Conservation (phyloP, 306 rosid species). For the Cajanus cajan region DNA sequence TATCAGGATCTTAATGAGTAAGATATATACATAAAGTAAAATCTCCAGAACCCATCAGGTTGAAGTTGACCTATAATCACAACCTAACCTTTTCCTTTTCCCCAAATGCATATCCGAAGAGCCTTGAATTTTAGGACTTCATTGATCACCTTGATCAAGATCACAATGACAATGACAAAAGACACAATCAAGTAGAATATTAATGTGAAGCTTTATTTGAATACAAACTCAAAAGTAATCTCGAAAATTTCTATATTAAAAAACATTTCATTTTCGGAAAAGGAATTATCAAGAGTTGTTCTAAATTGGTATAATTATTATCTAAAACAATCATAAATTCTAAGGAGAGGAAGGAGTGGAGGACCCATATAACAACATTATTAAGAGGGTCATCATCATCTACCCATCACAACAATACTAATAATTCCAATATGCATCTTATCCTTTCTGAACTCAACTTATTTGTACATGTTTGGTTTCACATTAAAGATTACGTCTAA, state of each 20-base stretch:
- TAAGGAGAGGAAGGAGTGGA: background rate
- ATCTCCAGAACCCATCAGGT: background rate
- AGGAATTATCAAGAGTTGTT: too few relatives aligned
- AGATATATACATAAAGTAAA: background rate
- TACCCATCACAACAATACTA: background rate
- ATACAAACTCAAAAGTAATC: too few relatives aligned
- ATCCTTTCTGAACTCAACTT: too few relatives aligned
- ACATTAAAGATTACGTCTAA: too few relatives aligned
- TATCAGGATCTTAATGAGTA: background rate
- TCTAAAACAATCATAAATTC: background rate
- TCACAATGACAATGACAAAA: conserved; percentile 18
- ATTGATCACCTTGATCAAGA: conserved; percentile 10
- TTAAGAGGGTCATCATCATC: conserved; percentile 1
- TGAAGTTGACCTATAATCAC: conserved; percentile 5
- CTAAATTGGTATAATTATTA: too few relatives aligned
- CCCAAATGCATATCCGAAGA: background rate
- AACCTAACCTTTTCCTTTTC: conserved; percentile 20
- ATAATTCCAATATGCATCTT: background rate
- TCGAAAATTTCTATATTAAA: too few relatives aligned
- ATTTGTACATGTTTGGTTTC: too few relatives aligned
- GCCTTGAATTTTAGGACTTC: background rate
- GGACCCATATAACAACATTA: background rate
- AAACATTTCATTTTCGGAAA: too few relatives aligned
- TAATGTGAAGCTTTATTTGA: too few relatives aligned
- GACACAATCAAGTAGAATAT: background rate